These are phyloP conservation scores for Geotrichum carabidarum DNA, from an alignment of 1,139 yeast species.

Conservation along the genomic window DNA sequence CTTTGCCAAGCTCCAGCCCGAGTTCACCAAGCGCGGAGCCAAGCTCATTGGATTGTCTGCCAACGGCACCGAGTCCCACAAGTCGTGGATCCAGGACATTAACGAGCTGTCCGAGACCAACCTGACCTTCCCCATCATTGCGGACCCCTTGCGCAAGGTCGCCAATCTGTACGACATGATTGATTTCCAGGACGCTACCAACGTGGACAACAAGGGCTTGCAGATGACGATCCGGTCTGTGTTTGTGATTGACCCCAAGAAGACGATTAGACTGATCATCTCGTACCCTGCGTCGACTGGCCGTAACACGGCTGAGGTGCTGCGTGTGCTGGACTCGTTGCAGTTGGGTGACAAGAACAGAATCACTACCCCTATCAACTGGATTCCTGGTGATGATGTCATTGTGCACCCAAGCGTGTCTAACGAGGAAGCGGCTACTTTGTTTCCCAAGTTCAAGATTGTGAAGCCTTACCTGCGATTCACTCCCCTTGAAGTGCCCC, in stretches of 20 bases:
- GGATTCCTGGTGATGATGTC: conserved; percentile 84
- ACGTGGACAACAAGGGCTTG: conserved; percentile 54
- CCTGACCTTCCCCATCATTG: conserved; percentile 71
- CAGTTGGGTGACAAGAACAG: conserved; percentile 69
- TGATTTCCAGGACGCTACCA: conserved; percentile 60
- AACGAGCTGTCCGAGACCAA: conserved; percentile 67
- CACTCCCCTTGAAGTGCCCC: conserved; percentile 40
- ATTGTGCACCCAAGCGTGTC: conserved; percentile 70
- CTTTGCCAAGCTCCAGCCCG: conserved; percentile 76
- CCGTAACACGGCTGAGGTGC: conserved; percentile 81
- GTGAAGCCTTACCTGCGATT: conserved; percentile 73
- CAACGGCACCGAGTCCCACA: conserved; percentile 63
- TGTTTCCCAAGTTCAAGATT: conserved; percentile 70
- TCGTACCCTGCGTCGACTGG: conserved; percentile 85
- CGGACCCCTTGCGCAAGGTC: conserved; percentile 67
- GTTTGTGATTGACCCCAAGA: conserved; percentile 73
- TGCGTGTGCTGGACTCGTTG: conserved; percentile 74
- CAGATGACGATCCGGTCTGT: conserved; percentile 76
- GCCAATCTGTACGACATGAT: conserved; percentile 73
- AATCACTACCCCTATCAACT: conserved; percentile 78
- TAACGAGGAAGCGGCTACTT: conserved; percentile 64
- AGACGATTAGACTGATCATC: conserved; percentile 65
- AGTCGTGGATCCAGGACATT: conserved; percentile 77
- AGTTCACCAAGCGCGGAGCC: conserved; percentile 68
- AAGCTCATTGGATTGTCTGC: conserved; percentile 78